Conservation (phyloP, 1,139 yeast species). For the Geotrichum carabidarum region DNA sequence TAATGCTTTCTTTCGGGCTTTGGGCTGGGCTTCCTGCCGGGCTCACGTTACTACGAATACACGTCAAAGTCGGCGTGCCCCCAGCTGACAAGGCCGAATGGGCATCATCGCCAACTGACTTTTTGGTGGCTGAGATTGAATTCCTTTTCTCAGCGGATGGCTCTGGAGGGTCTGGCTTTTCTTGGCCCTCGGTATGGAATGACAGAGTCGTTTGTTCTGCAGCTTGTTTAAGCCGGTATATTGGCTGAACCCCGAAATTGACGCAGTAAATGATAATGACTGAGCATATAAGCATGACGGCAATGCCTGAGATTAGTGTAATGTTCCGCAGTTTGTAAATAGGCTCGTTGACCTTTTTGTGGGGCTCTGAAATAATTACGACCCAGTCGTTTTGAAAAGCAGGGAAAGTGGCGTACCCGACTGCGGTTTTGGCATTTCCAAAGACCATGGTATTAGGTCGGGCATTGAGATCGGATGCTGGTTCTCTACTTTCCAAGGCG, state of each 20-base stretch:
- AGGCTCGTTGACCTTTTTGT: slow-evolving; percentile 57
- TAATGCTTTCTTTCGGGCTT: not conserved
- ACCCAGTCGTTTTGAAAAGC: slow-evolving; percentile 61
- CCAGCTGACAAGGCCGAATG: too few species aligned
- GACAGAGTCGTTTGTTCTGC: slow-evolving; percentile 54
- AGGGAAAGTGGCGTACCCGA: slow-evolving; percentile 61
- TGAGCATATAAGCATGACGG: slow-evolving; percentile 70
- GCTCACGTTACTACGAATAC: too few species aligned
- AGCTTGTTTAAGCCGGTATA: slow-evolving; percentile 72
- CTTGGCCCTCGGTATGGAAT: slow-evolving; percentile 9
- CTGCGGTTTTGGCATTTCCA: slow-evolving; percentile 49
- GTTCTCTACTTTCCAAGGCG: slow-evolving; percentile 1
- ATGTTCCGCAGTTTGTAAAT: slow-evolving; percentile 58
- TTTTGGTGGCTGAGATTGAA: not conserved
- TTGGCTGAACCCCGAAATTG: slow-evolving; percentile 80
- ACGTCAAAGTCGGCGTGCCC: too few species aligned
- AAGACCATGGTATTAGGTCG: slow-evolving; percentile 34
- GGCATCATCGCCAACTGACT: too few species aligned
- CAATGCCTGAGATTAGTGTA: slow-evolving; percentile 73
- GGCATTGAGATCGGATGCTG: slow-evolving; percentile 52
- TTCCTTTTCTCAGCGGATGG: not conserved
- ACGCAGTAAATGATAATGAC: slow-evolving; percentile 75
- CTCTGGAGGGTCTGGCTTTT: not conserved
- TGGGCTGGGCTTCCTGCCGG: not conserved
- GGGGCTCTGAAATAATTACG: slow-evolving; percentile 65